Conservation (phyloP, 768 basidiomycete species). For the Russula sp. region DNA sequence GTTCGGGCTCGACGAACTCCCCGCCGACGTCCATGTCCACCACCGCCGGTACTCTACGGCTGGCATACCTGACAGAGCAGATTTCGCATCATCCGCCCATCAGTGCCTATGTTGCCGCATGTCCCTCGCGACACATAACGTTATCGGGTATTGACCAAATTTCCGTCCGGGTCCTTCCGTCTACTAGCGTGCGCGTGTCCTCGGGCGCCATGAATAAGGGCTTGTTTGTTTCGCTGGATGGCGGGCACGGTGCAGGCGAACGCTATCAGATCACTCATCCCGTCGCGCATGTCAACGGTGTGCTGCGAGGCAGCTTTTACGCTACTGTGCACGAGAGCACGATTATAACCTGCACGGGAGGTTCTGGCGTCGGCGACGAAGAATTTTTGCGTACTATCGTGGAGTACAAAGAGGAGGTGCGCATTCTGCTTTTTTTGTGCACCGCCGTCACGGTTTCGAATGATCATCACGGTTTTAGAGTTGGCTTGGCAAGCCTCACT, state of each 20-base stretch:
- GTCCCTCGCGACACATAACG: constrained; percentile 70
- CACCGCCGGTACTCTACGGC: constrained; percentile 45
- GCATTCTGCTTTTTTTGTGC: constrained; percentile 30
- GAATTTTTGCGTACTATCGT: constrained; percentile 75
- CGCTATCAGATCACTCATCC: constrained; percentile 89
- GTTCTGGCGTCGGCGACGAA: constrained; percentile 44
- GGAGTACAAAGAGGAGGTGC: constrained; percentile 94
- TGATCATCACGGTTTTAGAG: constrained; percentile 47
- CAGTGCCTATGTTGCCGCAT: constrained; percentile 76
- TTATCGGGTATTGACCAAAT: constrained; percentile 90
- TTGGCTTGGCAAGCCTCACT: constrained; percentile 88
- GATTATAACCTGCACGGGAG: constrained; percentile 77
- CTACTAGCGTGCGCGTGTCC: constrained; percentile 66
- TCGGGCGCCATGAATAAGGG: constrained; percentile 89
- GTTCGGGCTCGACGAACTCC: constrained; percentile 21
- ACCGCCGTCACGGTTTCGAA: background rate
- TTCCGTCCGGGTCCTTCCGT: constrained; percentile 85
- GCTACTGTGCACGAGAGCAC: constrained; percentile 79
- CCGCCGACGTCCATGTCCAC: constrained; percentile 35
- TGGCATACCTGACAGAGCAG: constrained; percentile 87
- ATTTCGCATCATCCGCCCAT: constrained; percentile 97
- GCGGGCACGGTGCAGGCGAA: constrained; percentile 74
- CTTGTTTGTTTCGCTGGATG: constrained; percentile 75
- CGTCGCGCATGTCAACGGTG: constrained; percentile 84
- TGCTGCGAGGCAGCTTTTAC: constrained; percentile 89